A percentile compares a stretch with the other conserved stretches of the same genome.
Conservation (phyloP, 2,329 filamentous ascomycete genomes). For the Colletotrichum navitas region DNA sequence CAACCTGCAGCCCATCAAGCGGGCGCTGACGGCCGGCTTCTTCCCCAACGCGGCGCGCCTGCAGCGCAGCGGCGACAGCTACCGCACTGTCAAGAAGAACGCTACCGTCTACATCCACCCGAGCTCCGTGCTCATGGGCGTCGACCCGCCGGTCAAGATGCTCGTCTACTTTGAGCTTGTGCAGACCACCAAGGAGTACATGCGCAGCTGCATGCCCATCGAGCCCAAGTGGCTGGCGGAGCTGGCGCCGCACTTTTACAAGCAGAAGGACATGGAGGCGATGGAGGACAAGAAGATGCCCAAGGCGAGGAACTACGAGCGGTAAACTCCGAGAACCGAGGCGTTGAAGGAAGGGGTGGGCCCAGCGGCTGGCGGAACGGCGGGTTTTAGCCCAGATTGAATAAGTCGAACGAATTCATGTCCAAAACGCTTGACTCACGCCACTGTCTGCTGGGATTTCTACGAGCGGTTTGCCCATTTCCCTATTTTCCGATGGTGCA, state of each 20-base stretch:
- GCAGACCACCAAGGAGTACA: slow-evolving; percentile 90
- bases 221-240: slow-evolving; percentile 88
- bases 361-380: neutral
- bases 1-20: slow-evolving; percentile 84
- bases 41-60: slow-evolving; percentile 92
- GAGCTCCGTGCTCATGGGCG: slow-evolving; percentile 82
- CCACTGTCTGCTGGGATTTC: neutral
- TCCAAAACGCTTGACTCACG: neutral
- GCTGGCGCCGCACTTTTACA: slow-evolving; percentile 94
- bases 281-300: slow-evolving; percentile 79
- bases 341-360: neutral
- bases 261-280: slow-evolving; percentile 88
- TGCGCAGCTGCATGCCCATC: slow-evolving; percentile 88
- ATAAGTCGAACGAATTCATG: neutral
- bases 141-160: slow-evolving; percentile 82
- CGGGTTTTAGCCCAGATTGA: neutral
- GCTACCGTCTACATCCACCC: slow-evolving; percentile 94
- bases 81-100: slow-evolving; percentile 91
- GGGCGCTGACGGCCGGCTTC: slow-evolving; percentile 90
- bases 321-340: neutral
- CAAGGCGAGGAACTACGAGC: slow-evolving; percentile 48
- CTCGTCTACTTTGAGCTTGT: slow-evolving; percentile 90
- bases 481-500: neutral
- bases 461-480: neutral
- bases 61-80: slow-evolving; percentile 86